Evolutionary conservation across 768 basidiomycete genomes (phyloP), one percentile per base, ranked within the genome.

Genomic region (Hygrocybe punicea): DNA sequence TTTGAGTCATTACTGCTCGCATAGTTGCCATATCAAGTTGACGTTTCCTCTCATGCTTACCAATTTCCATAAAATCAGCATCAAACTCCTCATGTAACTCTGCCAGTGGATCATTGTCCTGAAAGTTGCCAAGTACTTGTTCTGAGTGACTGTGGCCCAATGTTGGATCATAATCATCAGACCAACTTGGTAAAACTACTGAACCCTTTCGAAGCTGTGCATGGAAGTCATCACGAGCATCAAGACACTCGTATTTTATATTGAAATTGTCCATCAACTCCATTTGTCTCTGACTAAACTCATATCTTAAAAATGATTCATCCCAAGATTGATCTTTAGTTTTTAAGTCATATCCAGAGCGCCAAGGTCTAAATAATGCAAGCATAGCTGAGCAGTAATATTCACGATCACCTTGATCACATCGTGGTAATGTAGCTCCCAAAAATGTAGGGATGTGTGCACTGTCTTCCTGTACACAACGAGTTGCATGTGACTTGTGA

Each of bases 171-270:
- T 29, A 29, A 29, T 29, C 29, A 29, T 29, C 29, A 29, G 29
- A 29, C 29, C 29, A 29, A 29, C 29, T 29, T 29, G 29, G 29
- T 29, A 29, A 29, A 4, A 29, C 29, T 29, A 29, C 29, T 29
- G 29, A 29, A 29, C 29, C 29, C 29, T 29, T 29, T 29, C 29
- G 29, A 29, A 29, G 29, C 51, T 53, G 10, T n/a, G 14, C 37
- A 55, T 46, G 19, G 29, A 42, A 23, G 42, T 45, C 14, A 45
- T 19, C 33, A 19, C 42, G 25, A 23, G 67, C 67, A 67, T 75
- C 72, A 17, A 67, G 40, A 55, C 74, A 75, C 59, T 76, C 72
- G 64, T 74, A 71, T 21, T 57, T 45, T 1, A 75, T 35, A 51
- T 76, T 66, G 57, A 71, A 69, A 51, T 69, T 67, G 2, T 62